These are phyloP conservation scores for Apocynum venetum DNA, from an alignment of 257 asterid species.

Conservation along the genomic window DNA sequence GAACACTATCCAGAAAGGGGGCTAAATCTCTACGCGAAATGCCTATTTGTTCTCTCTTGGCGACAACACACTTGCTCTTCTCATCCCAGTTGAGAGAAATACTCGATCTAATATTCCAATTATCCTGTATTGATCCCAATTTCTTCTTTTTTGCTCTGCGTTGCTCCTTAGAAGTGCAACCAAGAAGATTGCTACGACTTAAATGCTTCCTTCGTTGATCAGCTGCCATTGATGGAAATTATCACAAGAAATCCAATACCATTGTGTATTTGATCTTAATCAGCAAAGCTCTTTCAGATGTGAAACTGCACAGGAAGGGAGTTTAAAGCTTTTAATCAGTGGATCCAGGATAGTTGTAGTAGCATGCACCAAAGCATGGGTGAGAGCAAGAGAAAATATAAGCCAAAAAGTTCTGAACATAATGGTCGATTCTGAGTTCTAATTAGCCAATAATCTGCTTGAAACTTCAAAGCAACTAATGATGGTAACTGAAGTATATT, in stretches of 20 bases:
- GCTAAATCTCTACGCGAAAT: slow-evolving; percentile 57
- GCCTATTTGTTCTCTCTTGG: slow-evolving; percentile 87
- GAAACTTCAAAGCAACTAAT: neutral
- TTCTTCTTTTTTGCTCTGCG: slow-evolving; percentile 55
- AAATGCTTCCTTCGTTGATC: slow-evolving; percentile 68
- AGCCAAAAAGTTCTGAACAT: neutral
- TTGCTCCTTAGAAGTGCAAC: slow-evolving; percentile 45
- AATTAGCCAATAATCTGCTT: neutral
- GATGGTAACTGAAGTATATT: neutral
- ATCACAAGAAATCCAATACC: slow-evolving; percentile 28
- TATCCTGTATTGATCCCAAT: slow-evolving; percentile 34
- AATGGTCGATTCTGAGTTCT: neutral
- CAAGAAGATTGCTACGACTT: slow-evolving; percentile 49
- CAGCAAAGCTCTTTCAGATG: slow-evolving; percentile 7
- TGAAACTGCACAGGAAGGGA: neutral
- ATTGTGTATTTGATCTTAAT: slow-evolving; percentile 21
- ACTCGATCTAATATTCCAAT: slow-evolving; percentile 48
- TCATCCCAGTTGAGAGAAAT: slow-evolving; percentile 83
- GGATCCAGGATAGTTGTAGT: neutral
- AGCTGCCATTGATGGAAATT: slow-evolving; percentile 52
- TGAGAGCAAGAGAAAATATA: neutral
- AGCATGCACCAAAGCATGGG: neutral
- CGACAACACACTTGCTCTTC: slow-evolving; percentile 64
- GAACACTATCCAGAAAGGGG: slow-evolving; percentile 48
- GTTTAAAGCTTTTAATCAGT: neutral